Evolutionary conservation across 495 filamentous ascomycete genomes (phyloP), one percentile per base, ranked within the genome.

Genomic region (Penicillium riverlandense): DNA sequence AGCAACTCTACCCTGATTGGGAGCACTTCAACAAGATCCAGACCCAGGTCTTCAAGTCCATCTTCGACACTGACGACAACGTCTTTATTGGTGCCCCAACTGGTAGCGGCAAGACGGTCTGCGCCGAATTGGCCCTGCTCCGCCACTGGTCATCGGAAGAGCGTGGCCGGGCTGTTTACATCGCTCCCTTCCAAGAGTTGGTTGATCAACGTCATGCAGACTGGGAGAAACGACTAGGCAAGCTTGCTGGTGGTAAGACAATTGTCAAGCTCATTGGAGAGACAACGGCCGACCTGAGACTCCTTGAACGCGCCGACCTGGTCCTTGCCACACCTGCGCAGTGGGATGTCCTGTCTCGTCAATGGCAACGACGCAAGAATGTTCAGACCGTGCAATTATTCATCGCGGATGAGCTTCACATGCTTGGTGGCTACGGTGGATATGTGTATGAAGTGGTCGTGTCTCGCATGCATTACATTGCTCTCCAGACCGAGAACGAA

Each of bases 401-500:
- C 62, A 89, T 99, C 52, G 90, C 89, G 2, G 94, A 99, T 58
- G 92, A 99, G 58, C 75, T 99, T 34, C 94, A 97, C 59, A 82
- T 96, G 77, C 73, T 99, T n/a, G 92, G 91, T 44, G 92, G 90
- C 6, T 83, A 84, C 46, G 75, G 79, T 39, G 94, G 92, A 11
- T 95, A 91, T 58, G 77, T 91, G 11, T 99, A 97, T 61, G 92
- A 99, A 65, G 84, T 91, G 37, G 82, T 99, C 40, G 85, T 99
- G 39, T 96, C 94, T 41, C 84, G 92, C 36, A 96, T 97, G 90
- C 90, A 95, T 59, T 92, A 90, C 53, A 94, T 99, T 49, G 83
- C 89, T 28, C 81, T 88, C 1, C 91, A 97, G 55, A 84, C 84
- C 1, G 84, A 95, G 58, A 82, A 82, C 31, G 73, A 84, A 16